Percentiles rank a stretch among this genome's conserved stretches.
Conservation (phyloP, 805 yeast species). For the Candida tallmaniae region DNA sequence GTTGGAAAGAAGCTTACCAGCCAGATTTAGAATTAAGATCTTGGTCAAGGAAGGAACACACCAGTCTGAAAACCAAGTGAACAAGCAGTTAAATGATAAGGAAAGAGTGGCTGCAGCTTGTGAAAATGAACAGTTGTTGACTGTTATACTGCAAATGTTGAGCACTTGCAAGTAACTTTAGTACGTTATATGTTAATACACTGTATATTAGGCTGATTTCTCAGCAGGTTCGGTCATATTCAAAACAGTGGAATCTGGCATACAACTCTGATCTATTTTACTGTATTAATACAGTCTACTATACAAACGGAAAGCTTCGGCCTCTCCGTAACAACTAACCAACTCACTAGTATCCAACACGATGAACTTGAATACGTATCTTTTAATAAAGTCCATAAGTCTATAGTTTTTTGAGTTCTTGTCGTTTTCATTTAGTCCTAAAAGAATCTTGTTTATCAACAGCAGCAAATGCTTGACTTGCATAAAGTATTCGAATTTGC, state of each 20-base stretch:
- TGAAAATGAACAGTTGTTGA: constrained; percentile 86
- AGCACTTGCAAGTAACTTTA: constrained; percentile 57
- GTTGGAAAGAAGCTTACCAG: constrained; percentile 81
- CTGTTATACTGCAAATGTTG: constrained; percentile 91
- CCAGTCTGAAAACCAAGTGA: constrained; percentile 93
- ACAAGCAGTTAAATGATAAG: constrained; percentile 93
- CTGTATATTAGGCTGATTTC: constrained; percentile 4
- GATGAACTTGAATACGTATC: constrained; percentile 30
- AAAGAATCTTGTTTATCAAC: constrained; percentile 6
- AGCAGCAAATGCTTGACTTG: constrained; percentile 19
- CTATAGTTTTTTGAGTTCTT: constrained; percentile 16
- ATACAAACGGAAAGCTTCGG: constrained; percentile 14
- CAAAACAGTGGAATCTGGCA: too few relatives aligned
- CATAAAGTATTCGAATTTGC: constrained; percentile 32
- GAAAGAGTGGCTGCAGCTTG: constrained; percentile 99
- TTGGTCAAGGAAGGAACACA: constrained; percentile 88
- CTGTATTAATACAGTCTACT: constrained; percentile 7
- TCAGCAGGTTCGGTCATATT: not conserved
- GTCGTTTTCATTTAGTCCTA: constrained; percentile 4
- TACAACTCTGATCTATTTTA: not conserved
- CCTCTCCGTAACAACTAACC: constrained; percentile 29
- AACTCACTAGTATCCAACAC: constrained; percentile 33
- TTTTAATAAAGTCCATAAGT: constrained; percentile 34
- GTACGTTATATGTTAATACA: not conserved
- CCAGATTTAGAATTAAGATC: constrained; percentile 74